phyloP scores from a whole-genome alignment of 2,329 filamentous ascomycete genomes.

The Hymenoscyphus infarciens region DNA sequence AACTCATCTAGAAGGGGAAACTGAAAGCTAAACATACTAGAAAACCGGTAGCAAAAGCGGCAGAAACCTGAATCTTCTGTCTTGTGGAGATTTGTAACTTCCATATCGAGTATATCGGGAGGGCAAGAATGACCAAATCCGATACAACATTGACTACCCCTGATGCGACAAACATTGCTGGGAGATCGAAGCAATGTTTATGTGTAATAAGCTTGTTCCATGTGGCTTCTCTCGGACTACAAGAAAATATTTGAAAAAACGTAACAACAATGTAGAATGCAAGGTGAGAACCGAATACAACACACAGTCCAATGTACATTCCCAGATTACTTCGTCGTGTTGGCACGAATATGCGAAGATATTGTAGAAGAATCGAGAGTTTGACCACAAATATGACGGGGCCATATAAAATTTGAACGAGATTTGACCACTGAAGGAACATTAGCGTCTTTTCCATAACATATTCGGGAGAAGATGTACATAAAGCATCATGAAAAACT shows the following conservation, averaged over 20 bases:
- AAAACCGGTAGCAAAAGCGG: slow-evolving; percentile 8
- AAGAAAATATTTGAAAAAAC: slow-evolving; percentile 11
- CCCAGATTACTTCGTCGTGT: slow-evolving; percentile 4
- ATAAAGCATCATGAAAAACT: slow-evolving; percentile 11
- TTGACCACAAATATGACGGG: slow-evolving; percentile 12
- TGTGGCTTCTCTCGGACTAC: slow-evolving; percentile 8
- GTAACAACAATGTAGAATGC: slow-evolving; percentile 9
- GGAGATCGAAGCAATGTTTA: slow-evolving; percentile 6
- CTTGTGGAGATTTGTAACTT: slow-evolving; percentile 3
- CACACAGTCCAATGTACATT: slow-evolving; percentile 7
- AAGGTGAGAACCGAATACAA: slow-evolving; percentile 5
- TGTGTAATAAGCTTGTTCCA: slow-evolving; percentile 9
- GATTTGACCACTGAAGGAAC: slow-evolving; percentile 6
- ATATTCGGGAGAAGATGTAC: not conserved
- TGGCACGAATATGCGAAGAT: slow-evolving; percentile 11
- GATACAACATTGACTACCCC: slow-evolving; percentile 8
- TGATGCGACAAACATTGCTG: slow-evolving; percentile 7
- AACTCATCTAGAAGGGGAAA: not conserved
- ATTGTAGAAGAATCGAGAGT: slow-evolving; percentile 10
- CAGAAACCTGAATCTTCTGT: slow-evolving; percentile 7
- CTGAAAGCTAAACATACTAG: not conserved
- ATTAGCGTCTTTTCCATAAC: not conserved
- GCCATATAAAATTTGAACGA: slow-evolving; percentile 10
- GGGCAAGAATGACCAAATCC: slow-evolving; percentile 6
- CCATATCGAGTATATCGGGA: slow-evolving; percentile 9